Conservation (phyloP, 1,139 yeast genomes). For the Kodamaea suecica region DNA sequence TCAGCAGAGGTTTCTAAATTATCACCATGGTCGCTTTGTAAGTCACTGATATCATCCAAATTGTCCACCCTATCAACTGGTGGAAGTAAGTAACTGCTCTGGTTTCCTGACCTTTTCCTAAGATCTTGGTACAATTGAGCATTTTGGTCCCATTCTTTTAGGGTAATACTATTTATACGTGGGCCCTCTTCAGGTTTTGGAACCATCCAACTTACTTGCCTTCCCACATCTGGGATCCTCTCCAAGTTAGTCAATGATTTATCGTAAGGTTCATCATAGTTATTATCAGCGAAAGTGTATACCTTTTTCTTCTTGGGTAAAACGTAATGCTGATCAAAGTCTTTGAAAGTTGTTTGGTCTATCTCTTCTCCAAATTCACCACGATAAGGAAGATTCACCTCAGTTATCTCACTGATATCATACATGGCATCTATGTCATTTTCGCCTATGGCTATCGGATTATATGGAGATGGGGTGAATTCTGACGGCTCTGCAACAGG, state of each 20-base stretch:
- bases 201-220: slow-evolving; percentile 14
- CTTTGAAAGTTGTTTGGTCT: slow-evolving; percentile 21
- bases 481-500: slow-evolving; percentile 14
- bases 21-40: neutral
- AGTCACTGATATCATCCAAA: slow-evolving; percentile 13
- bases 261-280: slow-evolving; percentile 14
- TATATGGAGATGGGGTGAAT: slow-evolving; percentile 1
- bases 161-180: slow-evolving; percentile 23
- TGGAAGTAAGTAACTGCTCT: slow-evolving; percentile 17
- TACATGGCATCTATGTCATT: slow-evolving; percentile 7
- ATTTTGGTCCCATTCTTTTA: slow-evolving; percentile 33
- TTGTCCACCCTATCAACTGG: slow-evolving; percentile 29
- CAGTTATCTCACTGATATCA: neutral
- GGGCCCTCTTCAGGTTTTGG: slow-evolving; percentile 3
- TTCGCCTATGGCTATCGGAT: slow-evolving; percentile 6
- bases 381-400: slow-evolving; percentile 20
- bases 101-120: slow-evolving; percentile 23
- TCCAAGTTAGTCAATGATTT: slow-evolving; percentile 30
- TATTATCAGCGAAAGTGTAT: neutral
- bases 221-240: slow-evolving; percentile 26
- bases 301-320: slow-evolving; percentile 8
- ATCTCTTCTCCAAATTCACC: slow-evolving; percentile 27
- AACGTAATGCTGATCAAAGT: slow-evolving; percentile 25
- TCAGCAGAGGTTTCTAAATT: slow-evolving; percentile 1
- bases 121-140: slow-evolving; percentile 22